Evolutionary conservation across 192 early-diverging fungal species (phyloP).

Genomic region (Hyaloraphidium curvatum): DNA sequence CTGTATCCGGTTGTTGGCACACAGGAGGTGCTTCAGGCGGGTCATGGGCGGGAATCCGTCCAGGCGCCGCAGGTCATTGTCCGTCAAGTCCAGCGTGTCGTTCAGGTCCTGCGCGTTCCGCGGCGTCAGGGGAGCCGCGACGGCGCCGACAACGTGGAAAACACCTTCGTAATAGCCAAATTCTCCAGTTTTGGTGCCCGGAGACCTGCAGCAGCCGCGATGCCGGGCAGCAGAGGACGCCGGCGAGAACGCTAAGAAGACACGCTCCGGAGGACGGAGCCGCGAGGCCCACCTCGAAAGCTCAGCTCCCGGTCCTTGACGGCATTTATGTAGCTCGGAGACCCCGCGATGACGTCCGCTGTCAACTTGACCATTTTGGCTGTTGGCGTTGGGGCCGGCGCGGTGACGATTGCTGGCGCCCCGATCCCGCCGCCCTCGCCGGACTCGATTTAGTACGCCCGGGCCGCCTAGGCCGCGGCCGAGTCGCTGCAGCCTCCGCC

Average conservation of each 20-base stretch:
- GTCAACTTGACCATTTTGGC: conserved; percentile 65
- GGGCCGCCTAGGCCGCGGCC: too few species aligned
- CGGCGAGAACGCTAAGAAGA: too few species aligned
- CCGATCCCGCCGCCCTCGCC: too few species aligned
- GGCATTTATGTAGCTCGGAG: conserved; percentile 60
- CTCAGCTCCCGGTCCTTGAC: conserved; percentile 75
- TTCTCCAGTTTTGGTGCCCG: conserved; percentile 89
- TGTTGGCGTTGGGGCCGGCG: too few species aligned
- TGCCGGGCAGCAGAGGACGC: too few species aligned
- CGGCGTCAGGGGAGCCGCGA: background rate
- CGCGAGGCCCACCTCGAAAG: too few species aligned
- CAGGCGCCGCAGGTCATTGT: conserved; percentile 71
- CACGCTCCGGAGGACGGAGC: too few species aligned
- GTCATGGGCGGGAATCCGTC: conserved; percentile 71
- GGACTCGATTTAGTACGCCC: too few species aligned
- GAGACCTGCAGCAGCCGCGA: conserved; percentile 35
- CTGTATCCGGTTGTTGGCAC: conserved; percentile 77
- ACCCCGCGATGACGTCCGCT: conserved; percentile 42
- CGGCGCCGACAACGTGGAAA: background rate
- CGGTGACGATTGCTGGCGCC: too few species aligned
- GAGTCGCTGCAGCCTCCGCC: too few species aligned
- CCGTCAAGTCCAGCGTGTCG: conserved; percentile 80
- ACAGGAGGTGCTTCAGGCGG: conserved; percentile 52
- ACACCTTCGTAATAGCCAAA: conserved; percentile 75
- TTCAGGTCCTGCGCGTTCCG: conserved; percentile 45